phyloP scores from a whole-genome alignment of 2,329 filamentous ascomycete genomes.

The Pseudocercospora cruenta region DNA sequence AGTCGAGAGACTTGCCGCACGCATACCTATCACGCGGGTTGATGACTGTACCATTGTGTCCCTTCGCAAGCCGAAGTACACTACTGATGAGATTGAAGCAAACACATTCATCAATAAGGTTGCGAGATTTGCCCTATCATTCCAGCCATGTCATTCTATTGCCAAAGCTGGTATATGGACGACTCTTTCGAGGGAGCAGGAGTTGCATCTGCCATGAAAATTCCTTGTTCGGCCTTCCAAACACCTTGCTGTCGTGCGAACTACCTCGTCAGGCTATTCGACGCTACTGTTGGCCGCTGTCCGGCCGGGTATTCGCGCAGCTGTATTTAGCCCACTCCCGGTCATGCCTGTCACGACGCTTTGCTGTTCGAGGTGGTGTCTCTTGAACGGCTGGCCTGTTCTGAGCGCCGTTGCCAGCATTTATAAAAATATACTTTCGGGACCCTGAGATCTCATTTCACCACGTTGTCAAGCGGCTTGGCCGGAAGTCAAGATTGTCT shows the following conservation, averaged over 20 bases:
- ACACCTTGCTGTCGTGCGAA: not conserved
- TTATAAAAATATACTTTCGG: not conserved
- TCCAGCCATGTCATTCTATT: too few relatives aligned
- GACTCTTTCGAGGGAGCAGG: not conserved
- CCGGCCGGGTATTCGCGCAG: not conserved
- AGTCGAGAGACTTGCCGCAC: not conserved
- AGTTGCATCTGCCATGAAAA: not conserved
- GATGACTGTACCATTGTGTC: not conserved
- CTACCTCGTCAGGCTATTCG: not conserved
- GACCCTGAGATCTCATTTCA: slow-evolving; percentile 1
- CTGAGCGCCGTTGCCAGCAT: not conserved
- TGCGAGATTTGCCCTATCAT: not conserved
- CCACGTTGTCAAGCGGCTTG: not conserved
- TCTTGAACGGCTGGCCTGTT: not conserved
- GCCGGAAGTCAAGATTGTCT: not conserved
- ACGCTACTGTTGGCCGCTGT: not conserved
- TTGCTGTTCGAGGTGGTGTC: not conserved
- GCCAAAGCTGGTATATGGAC: not conserved
- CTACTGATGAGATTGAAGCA: too few relatives aligned
- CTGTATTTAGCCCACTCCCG: not conserved
- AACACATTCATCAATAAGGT: not conserved
- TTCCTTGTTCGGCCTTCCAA: not conserved
- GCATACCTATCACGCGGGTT: not conserved
- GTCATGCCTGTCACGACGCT: not conserved
- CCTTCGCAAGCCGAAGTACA: not conserved